Evolutionary conservation across 148 eudicot species (phyloP), one percentile per base, ranked within the genome.

Genomic region (Silene latifolia): DNA sequence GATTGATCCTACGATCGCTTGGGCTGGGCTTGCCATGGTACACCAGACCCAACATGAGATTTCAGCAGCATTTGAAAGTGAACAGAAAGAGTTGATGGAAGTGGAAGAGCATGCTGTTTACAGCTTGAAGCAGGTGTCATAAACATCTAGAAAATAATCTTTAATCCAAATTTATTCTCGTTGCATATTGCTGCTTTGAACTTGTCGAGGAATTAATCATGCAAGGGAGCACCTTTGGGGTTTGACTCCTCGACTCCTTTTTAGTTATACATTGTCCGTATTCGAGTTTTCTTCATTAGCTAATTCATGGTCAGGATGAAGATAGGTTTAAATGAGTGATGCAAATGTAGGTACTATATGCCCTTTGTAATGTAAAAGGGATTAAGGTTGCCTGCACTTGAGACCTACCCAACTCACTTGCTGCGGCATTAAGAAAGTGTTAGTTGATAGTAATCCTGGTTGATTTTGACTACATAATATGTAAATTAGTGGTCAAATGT

Each of bases 21-120:
- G 98, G 98, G 90, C 99, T 32, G 99, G 99, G 76, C 88, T 96
- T 76, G 99, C 99, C 35, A 84, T 87, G 87, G 99, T 82, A 77
- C 98, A 96, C 83, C 92, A 92, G 81, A 86, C 94, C 57, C 99
- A 92, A 53, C 94, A 96, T 73, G 99, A 96, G 85, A 88, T 96
- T 80, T 89, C 91, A 67, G 85, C 99, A 64, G 92, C 89, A 72
- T 96, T 88, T 85, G 94, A 96, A 39, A 85, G 84, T 75, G 93
- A 89, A 71, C 87, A 84, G 24, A 82, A 85, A 81, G 92, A 92
- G 69, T 78, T 92, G 77, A 69, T 78, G 47, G 98, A 90, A 83
- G 87, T 83, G 65, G 85, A 90, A 84, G 94, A 90, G 64, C 91
- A 89, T 72, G 97, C 98, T 76, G 17, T 86, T 44, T 78, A 71